Conservation (phyloP, 2,329 filamentous ascomycete genomes). For the Ascochyta lentis region DNA sequence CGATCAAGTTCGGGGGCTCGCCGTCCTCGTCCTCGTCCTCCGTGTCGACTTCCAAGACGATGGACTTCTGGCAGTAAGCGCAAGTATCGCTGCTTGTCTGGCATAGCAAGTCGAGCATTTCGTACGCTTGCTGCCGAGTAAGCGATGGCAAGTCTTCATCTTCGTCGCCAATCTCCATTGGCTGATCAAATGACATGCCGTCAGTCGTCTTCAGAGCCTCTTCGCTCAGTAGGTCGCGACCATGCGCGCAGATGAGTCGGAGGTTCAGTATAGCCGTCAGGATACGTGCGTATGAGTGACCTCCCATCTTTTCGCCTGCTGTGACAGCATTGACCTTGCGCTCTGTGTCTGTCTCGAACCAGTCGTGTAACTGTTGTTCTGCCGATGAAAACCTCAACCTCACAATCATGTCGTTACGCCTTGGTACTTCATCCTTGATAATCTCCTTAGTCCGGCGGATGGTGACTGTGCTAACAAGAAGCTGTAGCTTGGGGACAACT, state of each 20-base stretch:
- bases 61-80: slow-evolving; percentile 59
- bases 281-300: slow-evolving; percentile 92
- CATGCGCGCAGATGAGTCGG: slow-evolving; percentile 89
- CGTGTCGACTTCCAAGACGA: slow-evolving; percentile 47
- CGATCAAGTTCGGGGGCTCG: slow-evolving; percentile 63
- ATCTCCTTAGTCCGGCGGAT: slow-evolving; percentile 88
- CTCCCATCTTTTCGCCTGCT: slow-evolving; percentile 70
- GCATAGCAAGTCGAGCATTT: slow-evolving; percentile 82
- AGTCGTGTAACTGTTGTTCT: slow-evolving; percentile 80
- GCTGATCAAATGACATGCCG: slow-evolving; percentile 81
- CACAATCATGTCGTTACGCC: slow-evolving; percentile 73
- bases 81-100: slow-evolving; percentile 82
- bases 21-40: slow-evolving; percentile 59
- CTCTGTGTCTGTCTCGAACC: slow-evolving; percentile 82
- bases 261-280: slow-evolving; percentile 89
- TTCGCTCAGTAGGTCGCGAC: slow-evolving; percentile 85
- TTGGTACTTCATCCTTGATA: slow-evolving; percentile 69
- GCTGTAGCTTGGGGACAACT: slow-evolving; percentile 82
- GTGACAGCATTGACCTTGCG: slow-evolving; percentile 80
- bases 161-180: slow-evolving; percentile 88
- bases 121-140: slow-evolving; percentile 76
- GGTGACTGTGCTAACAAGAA: slow-evolving; percentile 94
- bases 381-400: slow-evolving; percentile 76
- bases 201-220: slow-evolving; percentile 82
- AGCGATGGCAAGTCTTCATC: slow-evolving; percentile 67